Conservation (phyloP, 306 rosid genomes). For the Medicago truncatula region DNA sequence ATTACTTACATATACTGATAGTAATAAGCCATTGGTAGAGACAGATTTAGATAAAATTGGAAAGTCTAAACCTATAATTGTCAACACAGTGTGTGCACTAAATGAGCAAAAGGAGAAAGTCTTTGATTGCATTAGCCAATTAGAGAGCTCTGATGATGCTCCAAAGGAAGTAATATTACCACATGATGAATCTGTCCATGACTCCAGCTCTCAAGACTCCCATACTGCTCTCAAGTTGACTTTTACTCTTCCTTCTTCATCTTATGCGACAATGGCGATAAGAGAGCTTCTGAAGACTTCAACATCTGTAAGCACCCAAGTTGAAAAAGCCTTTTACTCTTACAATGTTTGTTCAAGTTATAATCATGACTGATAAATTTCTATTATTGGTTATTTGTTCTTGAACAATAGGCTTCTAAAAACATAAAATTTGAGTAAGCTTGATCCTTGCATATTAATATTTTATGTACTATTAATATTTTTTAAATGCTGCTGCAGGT, state of each 20-base stretch:
- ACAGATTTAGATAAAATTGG: constrained; percentile 79
- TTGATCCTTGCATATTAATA: constrained; percentile 18
- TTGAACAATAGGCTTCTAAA: constrained; percentile 4
- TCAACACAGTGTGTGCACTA: constrained; percentile 39
- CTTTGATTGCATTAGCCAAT: constrained; percentile 41
- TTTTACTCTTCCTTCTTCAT: constrained; percentile 89
- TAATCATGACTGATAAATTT: constrained; percentile 20
- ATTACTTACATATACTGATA: constrained; percentile 69
- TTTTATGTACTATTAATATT: constrained; percentile 19
- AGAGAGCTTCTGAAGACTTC: constrained; percentile 96
- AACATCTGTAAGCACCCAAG: constrained; percentile 75
- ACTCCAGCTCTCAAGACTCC: constrained; percentile 57
- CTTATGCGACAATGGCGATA: constrained; percentile 97
- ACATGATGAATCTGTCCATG: constrained; percentile 44
- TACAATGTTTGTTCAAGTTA: constrained; percentile 5
- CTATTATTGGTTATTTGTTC: neutral
- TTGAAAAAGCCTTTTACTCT: constrained; percentile 9
- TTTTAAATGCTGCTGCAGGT: constrained; percentile 61
- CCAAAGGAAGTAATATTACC: constrained; percentile 41
- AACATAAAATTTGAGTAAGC: constrained; percentile 7
- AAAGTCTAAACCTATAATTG: constrained; percentile 47
- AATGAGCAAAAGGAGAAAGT: constrained; percentile 49
- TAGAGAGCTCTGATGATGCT: constrained; percentile 49
- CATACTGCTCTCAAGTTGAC: constrained; percentile 83
- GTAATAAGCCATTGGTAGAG: constrained; percentile 68